These are phyloP conservation scores for Phylloboletellus chloephorus DNA, from an alignment of 1,284 basidiomycete genomes.

Conservation along the genomic window DNA sequence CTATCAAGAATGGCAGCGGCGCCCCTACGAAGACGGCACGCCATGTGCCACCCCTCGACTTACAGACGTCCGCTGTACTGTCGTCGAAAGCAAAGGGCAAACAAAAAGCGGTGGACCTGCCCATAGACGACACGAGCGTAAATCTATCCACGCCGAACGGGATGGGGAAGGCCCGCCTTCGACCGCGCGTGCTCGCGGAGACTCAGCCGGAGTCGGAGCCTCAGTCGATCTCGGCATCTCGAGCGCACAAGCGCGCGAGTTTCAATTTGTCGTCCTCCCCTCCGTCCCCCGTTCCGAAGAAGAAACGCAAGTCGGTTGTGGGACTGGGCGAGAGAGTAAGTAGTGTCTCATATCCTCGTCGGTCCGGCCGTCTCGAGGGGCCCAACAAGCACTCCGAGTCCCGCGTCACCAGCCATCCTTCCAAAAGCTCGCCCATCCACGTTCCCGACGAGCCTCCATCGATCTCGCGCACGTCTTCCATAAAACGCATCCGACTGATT, in stretches of 20 bases:
- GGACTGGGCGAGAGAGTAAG: constrained; percentile 10
- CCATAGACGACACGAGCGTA: constrained; percentile 10
- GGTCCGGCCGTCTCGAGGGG: constrained; percentile 24
- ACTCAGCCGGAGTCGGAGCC: constrained; percentile 12
- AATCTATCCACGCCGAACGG: constrained; percentile 16
- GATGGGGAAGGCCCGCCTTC: constrained; percentile 8
- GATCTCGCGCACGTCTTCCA: constrained; percentile 21
- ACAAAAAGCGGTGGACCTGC: constrained; percentile 36
- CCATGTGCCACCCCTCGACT: constrained; percentile 7
- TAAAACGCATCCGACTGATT: constrained; percentile 64
- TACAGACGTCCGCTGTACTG: constrained; percentile 7
- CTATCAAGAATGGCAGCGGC: constrained; percentile 11
- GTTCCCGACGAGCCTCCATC: constrained; percentile 1
- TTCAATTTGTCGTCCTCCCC: constrained; percentile 15
- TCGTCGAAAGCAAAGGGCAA: constrained; percentile 32
- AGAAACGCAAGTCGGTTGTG: constrained; percentile 23
- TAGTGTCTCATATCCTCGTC: constrained; percentile 11
- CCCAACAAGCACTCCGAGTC: constrained; percentile 16
- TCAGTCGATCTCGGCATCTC: constrained; percentile 11
- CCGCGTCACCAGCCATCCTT: not conserved
- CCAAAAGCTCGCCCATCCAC: not conserved
- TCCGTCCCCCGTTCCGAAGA: constrained; percentile 18
- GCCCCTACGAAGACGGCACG: constrained; percentile 12
- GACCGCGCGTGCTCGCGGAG: constrained; percentile 2
- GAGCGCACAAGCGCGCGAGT: constrained; percentile 17